Percentiles rank a stretch among this genome's conserved stretches.
These are phyloP conservation scores for Pilasporangium apinafurcum DNA, from an alignment of 352 stramenopile species.

Conservation along the genomic window DNA sequence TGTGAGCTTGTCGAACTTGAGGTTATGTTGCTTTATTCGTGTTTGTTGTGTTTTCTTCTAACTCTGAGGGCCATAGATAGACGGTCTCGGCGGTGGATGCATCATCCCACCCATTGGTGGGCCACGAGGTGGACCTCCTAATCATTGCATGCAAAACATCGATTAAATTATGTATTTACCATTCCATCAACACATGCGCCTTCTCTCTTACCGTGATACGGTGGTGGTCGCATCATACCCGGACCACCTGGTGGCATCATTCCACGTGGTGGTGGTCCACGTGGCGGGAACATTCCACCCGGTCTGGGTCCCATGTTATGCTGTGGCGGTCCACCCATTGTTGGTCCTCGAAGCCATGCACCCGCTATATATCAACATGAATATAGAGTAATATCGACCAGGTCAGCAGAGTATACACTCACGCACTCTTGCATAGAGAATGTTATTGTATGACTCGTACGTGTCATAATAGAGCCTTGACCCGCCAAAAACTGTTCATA, in stretches of 20 bases:
- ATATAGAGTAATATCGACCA: not conserved
- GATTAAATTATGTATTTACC: not conserved
- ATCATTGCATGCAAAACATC: not conserved
- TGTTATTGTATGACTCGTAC: too few relatives aligned
- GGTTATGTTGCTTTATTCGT: not conserved
- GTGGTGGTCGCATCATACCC: conserved; percentile 69
- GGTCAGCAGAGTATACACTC: not conserved
- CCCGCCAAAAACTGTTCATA: conserved; percentile 87
- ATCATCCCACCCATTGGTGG: conserved; percentile 28
- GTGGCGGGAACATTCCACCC: conserved; percentile 52
- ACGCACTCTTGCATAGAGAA: too few relatives aligned
- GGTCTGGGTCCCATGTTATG: conserved; percentile 20
- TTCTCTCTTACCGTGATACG: conserved; percentile 51
- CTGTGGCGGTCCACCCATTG: conserved; percentile 23
- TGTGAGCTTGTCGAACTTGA: not conserved
- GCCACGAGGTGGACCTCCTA: conserved; percentile 39
- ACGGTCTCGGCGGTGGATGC: conserved; percentile 34
- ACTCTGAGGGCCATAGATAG: conserved; percentile 73
- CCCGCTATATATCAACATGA: conserved; percentile 30
- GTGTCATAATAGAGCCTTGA: conserved; percentile 70
- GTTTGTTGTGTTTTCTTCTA: conserved; percentile 2
- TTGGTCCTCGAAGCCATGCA: conserved; percentile 55
- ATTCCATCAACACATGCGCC: not conserved
- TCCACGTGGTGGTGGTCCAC: conserved; percentile 52
- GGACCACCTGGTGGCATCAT: conserved; percentile 60